Evolutionary conservation across 768 basidiomycete species (phyloP).

Genomic region (Fistulinella prunicolor): DNA sequence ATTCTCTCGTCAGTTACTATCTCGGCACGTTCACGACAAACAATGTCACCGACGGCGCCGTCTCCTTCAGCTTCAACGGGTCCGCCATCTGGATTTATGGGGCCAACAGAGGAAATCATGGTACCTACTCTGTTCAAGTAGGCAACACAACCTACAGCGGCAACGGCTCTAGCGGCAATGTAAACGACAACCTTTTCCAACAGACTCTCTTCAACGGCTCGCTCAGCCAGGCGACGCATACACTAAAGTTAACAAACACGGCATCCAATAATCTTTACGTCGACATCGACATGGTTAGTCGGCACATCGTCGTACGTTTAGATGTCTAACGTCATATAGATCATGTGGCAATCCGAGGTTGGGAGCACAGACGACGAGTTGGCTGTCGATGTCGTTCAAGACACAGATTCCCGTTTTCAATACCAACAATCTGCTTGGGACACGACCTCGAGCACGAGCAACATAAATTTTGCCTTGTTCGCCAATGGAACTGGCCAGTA

Average conservation of each 20-base stretch:
- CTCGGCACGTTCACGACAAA: constrained; percentile 41
- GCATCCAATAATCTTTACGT: constrained; percentile 35
- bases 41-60: constrained; percentile 31
- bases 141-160: constrained; percentile 34
- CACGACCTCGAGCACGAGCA: constrained; percentile 20
- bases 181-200: constrained; percentile 38
- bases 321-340: constrained; percentile 10
- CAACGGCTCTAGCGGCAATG: constrained; percentile 32
- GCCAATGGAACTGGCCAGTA: constrained; percentile 44
- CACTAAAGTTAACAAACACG: constrained; percentile 32
- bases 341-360: constrained; percentile 31
- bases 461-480: constrained; percentile 37
- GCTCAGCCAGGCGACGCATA: constrained; percentile 37
- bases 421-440: constrained; percentile 40
- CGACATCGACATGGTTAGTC: constrained; percentile 46
- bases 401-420: constrained; percentile 39
- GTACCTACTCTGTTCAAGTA: constrained; percentile 41
- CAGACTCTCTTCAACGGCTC: constrained; percentile 38
- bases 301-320: neutral
- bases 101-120: constrained; percentile 47
- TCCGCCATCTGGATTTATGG: constrained; percentile 50
- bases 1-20: constrained; percentile 32
- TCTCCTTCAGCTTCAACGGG: constrained; percentile 47
- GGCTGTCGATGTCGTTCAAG: constrained; percentile 25
- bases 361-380: constrained; percentile 15